Evolutionary conservation across 345 rosid species (phyloP), one percentile per base, ranked within the genome.

Genomic region (Limnanthes douglasii): DNA sequence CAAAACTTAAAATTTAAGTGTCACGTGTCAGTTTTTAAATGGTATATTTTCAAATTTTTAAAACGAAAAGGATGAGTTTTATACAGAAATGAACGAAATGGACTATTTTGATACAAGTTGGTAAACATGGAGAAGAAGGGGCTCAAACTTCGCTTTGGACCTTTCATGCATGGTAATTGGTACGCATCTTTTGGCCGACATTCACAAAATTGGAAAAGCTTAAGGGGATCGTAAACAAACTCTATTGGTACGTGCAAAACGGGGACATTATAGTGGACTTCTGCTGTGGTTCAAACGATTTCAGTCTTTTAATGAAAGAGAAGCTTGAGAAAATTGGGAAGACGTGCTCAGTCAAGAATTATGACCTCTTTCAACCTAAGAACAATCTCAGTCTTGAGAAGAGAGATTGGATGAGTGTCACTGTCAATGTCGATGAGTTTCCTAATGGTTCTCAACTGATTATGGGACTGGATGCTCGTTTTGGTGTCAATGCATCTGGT

Each of bases 161-260:
- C 90, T 47, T 68, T 82, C 61, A 57, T 78, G 34, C 56, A 62
- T 27, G 79, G 94, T 15, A 36, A 6, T 43, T 69, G 73, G 3
- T 74, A 78, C 49, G 61, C 90, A 14, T 71, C 85, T 24, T 82
- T 53, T 47, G 90, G 90, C 40, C 79, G 90, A 29, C 90, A 78
- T 83, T 83, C 42, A 74, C 92, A 15, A 57, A 64, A 45, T 33
- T 18, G 18, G 62, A 60, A 27, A 73, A 74, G 64, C 82, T 78
- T 49, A 31, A 56, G 51, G 60, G 67, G 85, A 59, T 74, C 30
- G 82, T 71, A 27, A 56, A 60, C 31, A 54, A 73, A 63, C 82
- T 82, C 29, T 73, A 64, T 19, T 51, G 38, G 56, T 82, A 71
- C 35, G 74, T 71, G 22, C 66, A 55, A 48, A 44, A 41, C 19